phyloP scores from a whole-genome alignment of 2,329 filamentous ascomycete genomes.

The Clathrospora elynae region DNA sequence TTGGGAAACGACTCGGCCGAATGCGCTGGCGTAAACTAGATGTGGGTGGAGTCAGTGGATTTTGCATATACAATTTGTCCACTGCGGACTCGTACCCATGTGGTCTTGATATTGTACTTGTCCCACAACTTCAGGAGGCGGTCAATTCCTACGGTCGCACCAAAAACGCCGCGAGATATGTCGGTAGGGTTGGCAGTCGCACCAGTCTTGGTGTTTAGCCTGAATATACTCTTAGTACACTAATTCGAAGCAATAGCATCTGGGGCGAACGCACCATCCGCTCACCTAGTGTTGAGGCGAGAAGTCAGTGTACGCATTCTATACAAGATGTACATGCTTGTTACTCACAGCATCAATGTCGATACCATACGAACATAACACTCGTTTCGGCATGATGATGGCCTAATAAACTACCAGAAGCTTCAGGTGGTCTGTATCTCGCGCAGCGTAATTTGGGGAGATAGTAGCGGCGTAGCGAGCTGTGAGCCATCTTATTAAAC shows the following conservation, averaged over 20 bases:
- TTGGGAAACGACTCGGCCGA: constrained; percentile 56
- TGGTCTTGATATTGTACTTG: constrained; percentile 51
- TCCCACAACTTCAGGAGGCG: constrained; percentile 50
- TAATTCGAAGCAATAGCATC: not conserved
- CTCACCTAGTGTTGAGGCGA: constrained; percentile 9
- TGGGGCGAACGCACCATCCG: constrained; percentile 33
- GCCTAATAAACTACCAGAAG: not conserved
- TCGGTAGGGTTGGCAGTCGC: constrained; percentile 48
- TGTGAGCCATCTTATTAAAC: constrained; percentile 2
- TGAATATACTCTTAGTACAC: constrained; percentile 11
- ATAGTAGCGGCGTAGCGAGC: too few relatives aligned
- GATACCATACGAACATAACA: constrained; percentile 50
- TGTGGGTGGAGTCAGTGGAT: too few relatives aligned
- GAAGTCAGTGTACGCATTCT: not conserved
- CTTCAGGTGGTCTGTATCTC: too few relatives aligned
- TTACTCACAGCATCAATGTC: constrained; percentile 49
- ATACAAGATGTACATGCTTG: not conserved
- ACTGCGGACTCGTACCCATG: too few relatives aligned
- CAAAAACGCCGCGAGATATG: constrained; percentile 49
- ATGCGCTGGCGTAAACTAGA: constrained; percentile 52
- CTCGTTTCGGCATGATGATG: constrained; percentile 43
- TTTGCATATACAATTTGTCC: too few relatives aligned
- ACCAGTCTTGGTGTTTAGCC: constrained; percentile 51
- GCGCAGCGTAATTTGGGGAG: too few relatives aligned
- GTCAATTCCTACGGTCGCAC: constrained; percentile 49